Evolutionary conservation across 176 grass and related monocot genomes (phyloP).

Genomic region (Pharus latifolius): DNA sequence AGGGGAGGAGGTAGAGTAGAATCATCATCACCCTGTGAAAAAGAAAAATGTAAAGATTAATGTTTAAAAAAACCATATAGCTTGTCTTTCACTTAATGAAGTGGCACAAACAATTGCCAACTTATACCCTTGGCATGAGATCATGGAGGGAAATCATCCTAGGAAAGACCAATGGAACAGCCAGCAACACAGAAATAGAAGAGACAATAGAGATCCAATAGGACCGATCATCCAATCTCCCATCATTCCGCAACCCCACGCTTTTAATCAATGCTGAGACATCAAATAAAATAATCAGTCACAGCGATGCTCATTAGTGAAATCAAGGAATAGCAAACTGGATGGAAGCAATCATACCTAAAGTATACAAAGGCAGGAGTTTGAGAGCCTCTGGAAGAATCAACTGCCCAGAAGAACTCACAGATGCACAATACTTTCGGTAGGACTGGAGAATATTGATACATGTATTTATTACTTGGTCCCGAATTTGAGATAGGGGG

Average conservation of each 20-base stretch:
- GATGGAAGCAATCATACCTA: slow-evolving; percentile 41
- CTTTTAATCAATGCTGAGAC: slow-evolving; percentile 58
- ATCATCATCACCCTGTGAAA: slow-evolving; percentile 10
- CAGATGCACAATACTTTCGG: slow-evolving; percentile 71
- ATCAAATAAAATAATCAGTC: slow-evolving; percentile 1
- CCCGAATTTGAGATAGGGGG: slow-evolving; percentile 53
- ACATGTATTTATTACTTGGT: slow-evolving; percentile 57
- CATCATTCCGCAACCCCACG: slow-evolving; percentile 67
- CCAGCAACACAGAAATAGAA: slow-evolving; percentile 49
- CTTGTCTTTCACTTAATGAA: background rate
- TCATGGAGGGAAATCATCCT: slow-evolving; percentile 76
- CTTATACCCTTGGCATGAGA: slow-evolving; percentile 45
- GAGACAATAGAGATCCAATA: slow-evolving; percentile 55
- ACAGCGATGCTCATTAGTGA: background rate
- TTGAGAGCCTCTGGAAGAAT: slow-evolving; percentile 87
- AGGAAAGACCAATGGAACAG: slow-evolving; percentile 75
- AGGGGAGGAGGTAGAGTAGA: slow-evolving; percentile 34
- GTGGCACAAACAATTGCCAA: background rate
- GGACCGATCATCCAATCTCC: slow-evolving; percentile 60
- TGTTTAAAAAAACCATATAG: background rate
- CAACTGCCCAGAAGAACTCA: slow-evolving; percentile 76
- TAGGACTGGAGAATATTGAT: slow-evolving; percentile 85
- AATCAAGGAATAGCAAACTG: background rate
- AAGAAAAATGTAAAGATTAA: background rate
- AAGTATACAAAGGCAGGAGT: slow-evolving; percentile 75